Conservation (phyloP, 2,329 filamentous ascomycete species). For the Curvularia hawaiiensis region DNA sequence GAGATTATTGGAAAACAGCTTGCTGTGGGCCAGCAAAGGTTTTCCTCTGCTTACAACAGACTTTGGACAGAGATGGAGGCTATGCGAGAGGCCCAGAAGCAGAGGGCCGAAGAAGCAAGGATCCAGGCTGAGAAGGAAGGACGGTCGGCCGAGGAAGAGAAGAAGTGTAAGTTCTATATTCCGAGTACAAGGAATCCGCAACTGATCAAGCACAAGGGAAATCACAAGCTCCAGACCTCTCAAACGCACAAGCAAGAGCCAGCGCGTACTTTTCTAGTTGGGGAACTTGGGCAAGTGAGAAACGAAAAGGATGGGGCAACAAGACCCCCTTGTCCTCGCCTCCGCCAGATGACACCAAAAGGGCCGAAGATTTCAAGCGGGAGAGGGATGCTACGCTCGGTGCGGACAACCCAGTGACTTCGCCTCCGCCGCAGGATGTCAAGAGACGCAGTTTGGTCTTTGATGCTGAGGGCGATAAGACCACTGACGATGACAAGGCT, state of each 20-base stretch:
- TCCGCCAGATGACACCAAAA: constrained; percentile 31
- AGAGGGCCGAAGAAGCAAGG: constrained; percentile 62
- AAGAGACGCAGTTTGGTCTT: constrained; percentile 25
- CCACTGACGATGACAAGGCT: constrained; percentile 15
- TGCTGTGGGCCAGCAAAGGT: constrained; percentile 86
- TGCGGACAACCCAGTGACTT: constrained; percentile 1
- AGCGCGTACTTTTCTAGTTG: constrained; percentile 67
- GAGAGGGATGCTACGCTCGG: constrained; percentile 24
- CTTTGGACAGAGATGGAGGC: constrained; percentile 90
- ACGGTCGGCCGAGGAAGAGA: constrained; percentile 17
- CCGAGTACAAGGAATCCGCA: neutral
- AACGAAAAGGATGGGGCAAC: constrained; percentile 57
- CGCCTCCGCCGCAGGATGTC: constrained; percentile 2
- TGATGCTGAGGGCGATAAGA: constrained; percentile 24
- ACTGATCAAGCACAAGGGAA: constrained; percentile 24
- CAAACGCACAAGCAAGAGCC: constrained; percentile 62
- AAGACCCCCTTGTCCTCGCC: constrained; percentile 33
- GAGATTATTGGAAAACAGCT: constrained; percentile 89
- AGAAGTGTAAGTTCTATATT: constrained; percentile 28
- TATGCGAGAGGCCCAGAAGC: constrained; percentile 74
- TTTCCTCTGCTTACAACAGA: constrained; percentile 83
- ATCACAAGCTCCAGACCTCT: constrained; percentile 54
- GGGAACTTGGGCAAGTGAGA: constrained; percentile 73
- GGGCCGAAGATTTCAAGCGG: constrained; percentile 35
- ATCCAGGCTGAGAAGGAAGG: constrained; percentile 44